Percentiles rank a stretch among this genome's conserved stretches.
These are phyloP conservation scores for Chlorella sp. DNA, from an alignment of 139 green algal species.

Conservation along the genomic window DNA sequence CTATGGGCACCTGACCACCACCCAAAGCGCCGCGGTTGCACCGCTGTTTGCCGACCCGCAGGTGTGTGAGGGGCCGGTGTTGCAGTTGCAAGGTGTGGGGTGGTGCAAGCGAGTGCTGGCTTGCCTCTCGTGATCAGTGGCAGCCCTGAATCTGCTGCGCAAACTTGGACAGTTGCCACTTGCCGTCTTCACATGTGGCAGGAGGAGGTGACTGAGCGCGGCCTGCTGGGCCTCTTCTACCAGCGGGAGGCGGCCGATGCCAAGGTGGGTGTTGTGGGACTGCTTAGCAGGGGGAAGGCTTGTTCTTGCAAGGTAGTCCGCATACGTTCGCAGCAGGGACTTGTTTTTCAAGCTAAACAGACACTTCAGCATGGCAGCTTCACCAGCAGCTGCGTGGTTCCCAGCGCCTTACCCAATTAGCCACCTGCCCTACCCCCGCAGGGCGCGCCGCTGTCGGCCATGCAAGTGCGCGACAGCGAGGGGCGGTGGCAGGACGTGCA, in stretches of 20 bases:
- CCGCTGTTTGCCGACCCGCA: slow-evolving; percentile 22
- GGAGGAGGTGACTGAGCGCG: slow-evolving; percentile 1
- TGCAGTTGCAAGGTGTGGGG: background rate
- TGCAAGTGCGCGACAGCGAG: slow-evolving; percentile 8
- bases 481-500: slow-evolving; percentile 23
- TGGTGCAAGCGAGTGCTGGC: background rate
- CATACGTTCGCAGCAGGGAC: too few species aligned
- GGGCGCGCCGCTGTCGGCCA: background rate
- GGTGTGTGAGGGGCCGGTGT: background rate
- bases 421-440: background rate
- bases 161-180: too few species aligned
- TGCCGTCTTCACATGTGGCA: background rate
- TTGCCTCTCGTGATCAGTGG: background rate
- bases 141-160: background rate
- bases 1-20: background rate
- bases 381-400: too few species aligned
- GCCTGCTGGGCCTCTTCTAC: slow-evolving; percentile 14
- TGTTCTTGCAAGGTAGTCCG: too few species aligned
- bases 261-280: background rate
- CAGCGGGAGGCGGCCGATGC: background rate
- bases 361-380: too few species aligned
- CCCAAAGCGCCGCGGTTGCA: background rate
- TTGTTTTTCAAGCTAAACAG: too few species aligned
- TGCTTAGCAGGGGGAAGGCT: too few species aligned
- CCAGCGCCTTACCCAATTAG: too few species aligned